A percentile compares a stretch with the other conserved stretches of the same genome.
Conservation (phyloP, 169 alveolate species). For the Besnoitia besnoiti region DNA sequence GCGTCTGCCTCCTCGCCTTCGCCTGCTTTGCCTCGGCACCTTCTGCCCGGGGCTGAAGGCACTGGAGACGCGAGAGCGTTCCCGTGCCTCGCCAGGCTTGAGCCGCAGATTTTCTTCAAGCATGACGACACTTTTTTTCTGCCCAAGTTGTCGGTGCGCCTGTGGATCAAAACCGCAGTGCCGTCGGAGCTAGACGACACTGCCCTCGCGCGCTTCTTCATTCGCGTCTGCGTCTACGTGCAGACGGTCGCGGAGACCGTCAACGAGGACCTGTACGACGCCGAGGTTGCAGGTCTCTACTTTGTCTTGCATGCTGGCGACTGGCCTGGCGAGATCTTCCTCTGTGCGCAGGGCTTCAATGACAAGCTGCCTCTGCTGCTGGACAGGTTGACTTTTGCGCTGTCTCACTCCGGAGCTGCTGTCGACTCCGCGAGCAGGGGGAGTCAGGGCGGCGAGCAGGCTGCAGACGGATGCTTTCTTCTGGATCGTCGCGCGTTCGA, state of each 20-base stretch:
- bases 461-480: not conserved
- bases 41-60: not conserved
- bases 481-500: conserved; percentile 9
- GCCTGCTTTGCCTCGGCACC: not conserved
- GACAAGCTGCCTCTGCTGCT: conserved; percentile 27
- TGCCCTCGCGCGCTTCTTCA: not conserved
- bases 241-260: conserved; percentile 12
- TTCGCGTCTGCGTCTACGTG: conserved; percentile 1
- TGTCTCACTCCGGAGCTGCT: not conserved
- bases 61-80: not conserved
- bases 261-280: conserved; percentile 31
- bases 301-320: not conserved
- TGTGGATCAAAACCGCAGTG: not conserved
- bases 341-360: not conserved
- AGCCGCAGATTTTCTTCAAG: conserved; percentile 11
- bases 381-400: not conserved
- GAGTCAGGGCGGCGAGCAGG: not conserved
- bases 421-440: not conserved
- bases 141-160: conserved; percentile 30
- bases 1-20: not conserved
- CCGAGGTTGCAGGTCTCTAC: conserved; percentile 13
- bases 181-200: not conserved
- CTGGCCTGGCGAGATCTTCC: conserved; percentile 21
- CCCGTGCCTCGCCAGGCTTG: not conserved
- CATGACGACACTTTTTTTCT: conserved; percentile 38